Base-by-base conservation (phyloP, 495 filamentous ascomycete genomes). In the Margaritispora aquatica region DNA sequence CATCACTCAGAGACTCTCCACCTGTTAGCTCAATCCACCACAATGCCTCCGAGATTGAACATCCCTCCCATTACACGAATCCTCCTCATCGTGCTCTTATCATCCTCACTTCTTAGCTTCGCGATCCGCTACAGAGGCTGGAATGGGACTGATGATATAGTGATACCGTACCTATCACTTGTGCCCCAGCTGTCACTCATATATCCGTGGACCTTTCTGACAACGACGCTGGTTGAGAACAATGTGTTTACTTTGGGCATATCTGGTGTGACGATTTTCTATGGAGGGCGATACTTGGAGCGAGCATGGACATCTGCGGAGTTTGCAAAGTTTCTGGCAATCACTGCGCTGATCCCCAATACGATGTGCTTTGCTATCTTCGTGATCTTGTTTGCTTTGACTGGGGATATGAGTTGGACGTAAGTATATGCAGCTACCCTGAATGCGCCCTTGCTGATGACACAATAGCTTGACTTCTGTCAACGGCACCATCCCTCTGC, bases 281-380 rank as follows among this genome's bases (percentile, higher is more conserved):
- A 96, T 77, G 95, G 92, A 21, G 94, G 95, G 8, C 85, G 90
- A 63, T 98, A 98, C 68, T 82, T 98, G 24, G 94, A 98, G 75
- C 83, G 94, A 63, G 94, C 95, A 49, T 98, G 94, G 94, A 87
- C 90, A 26, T 90, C 89, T n/a, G 80, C 79, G 44, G 94, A 97
- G 70, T 91, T 97, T 68, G 89, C 80, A 64, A 96, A 93, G 70
- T 97, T 97, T 73, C 79, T 97, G 19, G 74, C 92, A 24, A 77
- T 94, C 59, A 77, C 87, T 50, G 77, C 87, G 15, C 70, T 96
- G 63, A 77, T 96, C 51, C 92, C 95, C 15, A 97, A 97, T 70
- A 55, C 86, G 24, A 66, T 89, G 24, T 82, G 83, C 56, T 89
- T 94, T 62, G 75, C 83, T 0, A 76, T 88, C 59, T 88, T 92